These are phyloP conservation scores for Sporothrix sp. DNA, from an alignment of 2,329 filamentous ascomycete species.

Conservation along the genomic window DNA sequence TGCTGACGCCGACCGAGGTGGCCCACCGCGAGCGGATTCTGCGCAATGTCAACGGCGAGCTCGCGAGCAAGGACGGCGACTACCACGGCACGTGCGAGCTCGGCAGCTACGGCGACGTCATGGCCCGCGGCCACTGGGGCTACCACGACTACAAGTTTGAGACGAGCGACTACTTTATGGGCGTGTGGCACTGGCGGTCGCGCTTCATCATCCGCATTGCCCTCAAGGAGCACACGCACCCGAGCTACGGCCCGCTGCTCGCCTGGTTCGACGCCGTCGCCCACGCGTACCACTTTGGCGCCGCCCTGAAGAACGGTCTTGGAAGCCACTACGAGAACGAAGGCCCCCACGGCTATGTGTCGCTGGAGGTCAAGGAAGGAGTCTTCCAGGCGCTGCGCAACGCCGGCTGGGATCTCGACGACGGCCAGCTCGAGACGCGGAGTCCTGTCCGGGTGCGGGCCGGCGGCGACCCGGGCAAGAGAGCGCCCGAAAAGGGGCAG, in stretches of 20 bases:
- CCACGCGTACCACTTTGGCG: constrained; percentile 30
- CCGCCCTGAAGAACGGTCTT: constrained; percentile 28
- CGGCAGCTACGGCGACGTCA: constrained; percentile 32
- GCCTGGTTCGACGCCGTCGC: constrained; percentile 35
- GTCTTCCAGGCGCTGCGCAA: constrained; percentile 30
- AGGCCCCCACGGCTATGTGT: constrained; percentile 35
- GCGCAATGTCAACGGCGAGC: constrained; percentile 38
- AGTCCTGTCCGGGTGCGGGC: constrained; percentile 36
- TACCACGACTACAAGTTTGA: constrained; percentile 28
- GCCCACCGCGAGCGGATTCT: constrained; percentile 57
- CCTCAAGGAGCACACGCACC: constrained; percentile 48
- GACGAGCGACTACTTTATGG: constrained; percentile 51
- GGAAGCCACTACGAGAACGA: constrained; percentile 29
- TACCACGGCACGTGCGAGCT: constrained; percentile 27
- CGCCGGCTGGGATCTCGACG: constrained; percentile 57
- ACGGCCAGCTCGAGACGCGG: constrained; percentile 56
- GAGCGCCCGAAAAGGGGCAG: constrained; percentile 18
- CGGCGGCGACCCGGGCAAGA: constrained; percentile 21
- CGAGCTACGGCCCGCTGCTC: constrained; percentile 22
- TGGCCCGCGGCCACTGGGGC: constrained; percentile 23
- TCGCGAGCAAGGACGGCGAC: constrained; percentile 28
- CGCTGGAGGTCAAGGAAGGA: constrained; percentile 26
- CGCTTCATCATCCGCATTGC: constrained; percentile 43
- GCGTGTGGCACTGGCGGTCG: constrained; percentile 36
- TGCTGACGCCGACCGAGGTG: constrained; percentile 57